Percentiles rank a stretch among this genome's conserved stretches.
These are phyloP conservation scores for Collybiopsis luxurians DNA, from an alignment of 768 basidiomycete species.

Conservation along the genomic window DNA sequence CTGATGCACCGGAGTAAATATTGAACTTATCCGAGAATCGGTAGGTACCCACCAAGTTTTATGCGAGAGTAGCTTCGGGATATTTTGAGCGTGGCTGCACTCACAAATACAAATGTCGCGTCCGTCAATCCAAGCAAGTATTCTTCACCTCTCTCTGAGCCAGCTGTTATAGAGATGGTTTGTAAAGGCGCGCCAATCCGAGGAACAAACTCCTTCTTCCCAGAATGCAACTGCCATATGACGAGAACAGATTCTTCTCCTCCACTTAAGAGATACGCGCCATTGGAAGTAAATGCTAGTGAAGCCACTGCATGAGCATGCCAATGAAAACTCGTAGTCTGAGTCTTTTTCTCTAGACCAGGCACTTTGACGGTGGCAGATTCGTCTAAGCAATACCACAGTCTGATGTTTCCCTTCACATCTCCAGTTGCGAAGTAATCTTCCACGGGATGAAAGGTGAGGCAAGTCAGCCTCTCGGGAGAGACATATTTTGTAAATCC, in stretches of 20 bases:
- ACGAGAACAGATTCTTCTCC: slow-evolving; percentile 97
- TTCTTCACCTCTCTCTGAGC: slow-evolving; percentile 67
- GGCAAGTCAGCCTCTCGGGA: slow-evolving; percentile 75
- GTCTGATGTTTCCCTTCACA: slow-evolving; percentile 72
- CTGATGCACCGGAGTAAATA: slow-evolving; percentile 17
- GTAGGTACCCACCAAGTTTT: slow-evolving; percentile 59
- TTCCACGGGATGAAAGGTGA: slow-evolving; percentile 85
- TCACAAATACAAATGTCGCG: slow-evolving; percentile 76
- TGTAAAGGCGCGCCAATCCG: slow-evolving; percentile 86
- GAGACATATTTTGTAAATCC: slow-evolving; percentile 85
- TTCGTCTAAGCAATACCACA: slow-evolving; percentile 91
- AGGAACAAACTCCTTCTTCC: slow-evolving; percentile 89
- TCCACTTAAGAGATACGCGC: slow-evolving; percentile 89
- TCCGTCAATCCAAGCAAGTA: slow-evolving; percentile 83
- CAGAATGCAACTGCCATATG: slow-evolving; percentile 91
- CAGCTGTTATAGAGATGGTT: slow-evolving; percentile 58
- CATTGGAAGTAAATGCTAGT: slow-evolving; percentile 83
- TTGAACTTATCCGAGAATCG: slow-evolving; percentile 3
- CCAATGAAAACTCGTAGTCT: slow-evolving; percentile 91
- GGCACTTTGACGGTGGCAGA: slow-evolving; percentile 44
- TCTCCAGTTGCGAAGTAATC: slow-evolving; percentile 98
- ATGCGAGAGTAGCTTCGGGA: slow-evolving; percentile 72
- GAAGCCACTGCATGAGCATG: slow-evolving; percentile 93
- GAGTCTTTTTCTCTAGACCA: slow-evolving; percentile 74
- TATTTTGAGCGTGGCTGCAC: slow-evolving; percentile 68